Evolutionary conservation across 2,329 filamentous ascomycete genomes (phyloP).

Genomic region (Rutstroemia sydowiana): DNA sequence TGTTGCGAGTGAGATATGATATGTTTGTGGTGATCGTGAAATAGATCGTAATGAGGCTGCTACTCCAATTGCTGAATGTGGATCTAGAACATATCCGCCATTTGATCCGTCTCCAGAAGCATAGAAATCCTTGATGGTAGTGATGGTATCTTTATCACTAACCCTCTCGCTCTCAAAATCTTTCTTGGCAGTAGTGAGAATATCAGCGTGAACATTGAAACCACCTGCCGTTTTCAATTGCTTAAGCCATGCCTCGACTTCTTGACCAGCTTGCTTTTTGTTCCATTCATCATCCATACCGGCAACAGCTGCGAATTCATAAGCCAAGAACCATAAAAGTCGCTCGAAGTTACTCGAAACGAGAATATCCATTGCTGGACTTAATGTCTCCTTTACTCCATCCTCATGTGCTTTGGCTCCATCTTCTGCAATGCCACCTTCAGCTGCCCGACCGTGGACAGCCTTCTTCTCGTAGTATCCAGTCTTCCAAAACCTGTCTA

Average conservation of each 20-base stretch:
- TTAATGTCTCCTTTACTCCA: conserved; percentile 84
- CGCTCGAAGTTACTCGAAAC: conserved; percentile 96
- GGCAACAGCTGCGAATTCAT: conserved; percentile 54
- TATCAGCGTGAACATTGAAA: conserved; percentile 70
- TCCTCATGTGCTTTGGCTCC: conserved; percentile 55
- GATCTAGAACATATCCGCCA: conserved; percentile 77
- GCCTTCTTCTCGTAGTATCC: conserved; percentile 84
- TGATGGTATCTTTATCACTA: conserved; percentile 58
- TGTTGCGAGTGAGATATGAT: conserved; percentile 79
- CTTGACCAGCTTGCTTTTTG: conserved; percentile 64
- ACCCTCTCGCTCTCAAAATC: conserved; percentile 78
- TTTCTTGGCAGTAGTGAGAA: conserved; percentile 62
- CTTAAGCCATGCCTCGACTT: conserved; percentile 70
- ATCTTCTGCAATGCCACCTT: conserved; percentile 46
- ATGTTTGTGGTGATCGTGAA: conserved; percentile 39
- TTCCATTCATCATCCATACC: conserved; percentile 60
- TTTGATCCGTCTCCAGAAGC: conserved; percentile 26
- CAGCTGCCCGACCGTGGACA: conserved; percentile 47
- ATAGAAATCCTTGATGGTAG: conserved; percentile 55
- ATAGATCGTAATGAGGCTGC: conserved; percentile 67
- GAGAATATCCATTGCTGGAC: conserved; percentile 95
- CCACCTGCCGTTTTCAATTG: conserved; percentile 75
- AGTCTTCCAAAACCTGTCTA: conserved; percentile 89
- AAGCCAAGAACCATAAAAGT: conserved; percentile 85
- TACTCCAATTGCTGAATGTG: conserved; percentile 84